Conservation (phyloP, 2,329 filamentous ascomycete species). For the Mycosphaerella arachidis region DNA sequence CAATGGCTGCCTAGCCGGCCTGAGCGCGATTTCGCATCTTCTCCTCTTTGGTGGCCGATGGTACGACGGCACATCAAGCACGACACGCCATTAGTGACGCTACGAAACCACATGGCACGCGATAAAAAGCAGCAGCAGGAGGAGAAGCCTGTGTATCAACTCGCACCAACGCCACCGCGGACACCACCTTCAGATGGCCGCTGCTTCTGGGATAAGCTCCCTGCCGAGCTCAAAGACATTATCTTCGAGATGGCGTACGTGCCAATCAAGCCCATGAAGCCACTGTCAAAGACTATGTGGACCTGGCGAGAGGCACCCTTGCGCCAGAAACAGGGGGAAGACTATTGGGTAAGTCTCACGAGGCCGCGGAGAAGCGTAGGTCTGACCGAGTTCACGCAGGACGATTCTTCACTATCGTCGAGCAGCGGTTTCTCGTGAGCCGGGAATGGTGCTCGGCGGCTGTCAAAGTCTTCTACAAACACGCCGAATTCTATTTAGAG, state of each 20-base stretch:
- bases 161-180: neutral
- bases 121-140: neutral
- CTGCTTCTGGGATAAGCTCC: conserved; percentile 2
- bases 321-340: neutral
- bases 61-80: neutral
- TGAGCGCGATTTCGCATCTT: neutral
- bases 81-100: no score
- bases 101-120: neutral
- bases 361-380: neutral
- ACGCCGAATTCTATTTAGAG: neutral
- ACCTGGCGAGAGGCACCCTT: neutral
- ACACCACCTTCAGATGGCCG: neutral
- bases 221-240: neutral
- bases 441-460: neutral
- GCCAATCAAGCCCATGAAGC: neutral
- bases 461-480: neutral
- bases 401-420: neutral
- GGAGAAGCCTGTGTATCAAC: neutral
- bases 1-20: neutral
- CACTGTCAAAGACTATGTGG: neutral
- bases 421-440: neutral
- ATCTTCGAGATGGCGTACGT: conserved; percentile 1
- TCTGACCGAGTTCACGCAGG: neutral
- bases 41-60: neutral
- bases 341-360: neutral